These are phyloP conservation scores for Penicillium robsamsonii DNA, from an alignment of 495 filamentous ascomycete species.

Conservation along the genomic window DNA sequence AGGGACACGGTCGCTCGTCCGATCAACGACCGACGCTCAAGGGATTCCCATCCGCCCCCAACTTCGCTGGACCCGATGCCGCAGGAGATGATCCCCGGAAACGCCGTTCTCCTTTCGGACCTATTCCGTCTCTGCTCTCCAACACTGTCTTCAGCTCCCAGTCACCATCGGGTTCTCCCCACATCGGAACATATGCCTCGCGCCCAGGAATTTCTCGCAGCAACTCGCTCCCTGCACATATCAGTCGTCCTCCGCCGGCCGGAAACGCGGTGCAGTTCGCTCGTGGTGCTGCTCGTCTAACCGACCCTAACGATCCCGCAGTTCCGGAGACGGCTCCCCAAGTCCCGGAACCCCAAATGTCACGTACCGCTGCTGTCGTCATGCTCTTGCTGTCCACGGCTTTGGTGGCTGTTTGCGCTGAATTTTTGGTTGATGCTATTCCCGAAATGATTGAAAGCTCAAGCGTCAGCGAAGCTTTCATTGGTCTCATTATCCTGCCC, in stretches of 20 bases:
- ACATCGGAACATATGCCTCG: constrained; percentile 34
- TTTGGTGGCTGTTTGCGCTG: constrained; percentile 81
- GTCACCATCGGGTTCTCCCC: constrained; percentile 34
- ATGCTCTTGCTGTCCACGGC: constrained; percentile 73
- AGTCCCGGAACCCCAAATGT: constrained; percentile 58
- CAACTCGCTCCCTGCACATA: constrained; percentile 72
- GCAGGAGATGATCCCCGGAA: constrained; percentile 22
- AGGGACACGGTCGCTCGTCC: not conserved
- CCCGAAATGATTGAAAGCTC: constrained; percentile 65
- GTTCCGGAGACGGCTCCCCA: constrained; percentile 36
- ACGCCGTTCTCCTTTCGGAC: constrained; percentile 41
- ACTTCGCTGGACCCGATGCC: constrained; percentile 12
- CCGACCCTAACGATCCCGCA: constrained; percentile 18
- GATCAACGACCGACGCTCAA: constrained; percentile 11
- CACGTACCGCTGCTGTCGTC: constrained; percentile 69
- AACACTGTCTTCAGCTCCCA: constrained; percentile 62
- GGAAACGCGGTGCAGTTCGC: constrained; percentile 44
- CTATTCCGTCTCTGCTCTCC: constrained; percentile 60
- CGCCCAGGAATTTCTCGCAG: constrained; percentile 67
- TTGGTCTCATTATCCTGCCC: constrained; percentile 84
- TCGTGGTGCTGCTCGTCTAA: constrained; percentile 36
- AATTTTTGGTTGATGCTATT: constrained; percentile 83
- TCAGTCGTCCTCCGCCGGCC: constrained; percentile 50
- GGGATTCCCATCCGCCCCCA: constrained; percentile 18
- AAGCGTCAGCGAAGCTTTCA: constrained; percentile 71